A percentile compares a stretch with the other conserved stretches of the same genome.
Conservation (phyloP, 768 basidiomycete genomes). For the Hypsizygus marmoreus region DNA sequence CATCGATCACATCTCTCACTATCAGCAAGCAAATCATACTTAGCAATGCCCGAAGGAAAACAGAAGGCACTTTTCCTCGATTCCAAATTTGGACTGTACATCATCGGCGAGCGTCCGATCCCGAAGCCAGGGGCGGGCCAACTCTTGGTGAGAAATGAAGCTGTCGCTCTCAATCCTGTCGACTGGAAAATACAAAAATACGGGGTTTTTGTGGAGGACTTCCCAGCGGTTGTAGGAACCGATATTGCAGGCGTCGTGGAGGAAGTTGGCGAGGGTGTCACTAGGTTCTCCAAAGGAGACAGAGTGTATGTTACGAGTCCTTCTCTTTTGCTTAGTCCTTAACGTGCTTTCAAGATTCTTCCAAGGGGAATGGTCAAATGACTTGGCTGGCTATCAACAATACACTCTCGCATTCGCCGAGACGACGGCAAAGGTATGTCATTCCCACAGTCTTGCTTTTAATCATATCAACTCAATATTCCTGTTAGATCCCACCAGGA, state of each 20-base stretch:
- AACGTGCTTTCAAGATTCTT: slow-evolving; percentile 11
- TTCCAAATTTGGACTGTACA: slow-evolving; percentile 17
- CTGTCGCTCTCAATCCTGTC: slow-evolving; percentile 47
- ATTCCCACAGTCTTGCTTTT: slow-evolving; percentile 21
- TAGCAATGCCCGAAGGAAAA: slow-evolving; percentile 5
- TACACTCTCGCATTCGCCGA: slow-evolving; percentile 23
- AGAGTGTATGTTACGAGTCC: slow-evolving; percentile 42
- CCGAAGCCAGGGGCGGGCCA: slow-evolving; percentile 37
- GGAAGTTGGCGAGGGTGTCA: slow-evolving; percentile 54
- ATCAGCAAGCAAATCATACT: no score
- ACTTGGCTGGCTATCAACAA: slow-evolving; percentile 26
- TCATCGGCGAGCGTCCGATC: slow-evolving; percentile 12
- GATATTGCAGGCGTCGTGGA: slow-evolving; percentile 56
- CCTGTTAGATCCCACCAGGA: slow-evolving; percentile 29
- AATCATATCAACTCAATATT: slow-evolving; percentile 28
- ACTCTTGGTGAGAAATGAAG: slow-evolving; percentile 41
- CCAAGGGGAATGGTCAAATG: slow-evolving; percentile 13
- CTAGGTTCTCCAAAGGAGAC: slow-evolving; percentile 50
- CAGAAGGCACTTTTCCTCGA: slow-evolving; percentile 29
- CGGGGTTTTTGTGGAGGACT: slow-evolving; percentile 39
- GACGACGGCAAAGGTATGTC: slow-evolving; percentile 17
- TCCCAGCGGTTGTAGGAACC: slow-evolving; percentile 47
- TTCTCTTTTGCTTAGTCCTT: not conserved
- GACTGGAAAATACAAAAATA: slow-evolving; percentile 53
- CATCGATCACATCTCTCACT: no score